Percentiles rank a stretch among this genome's conserved stretches.
phyloP scores from a whole-genome alignment of 2,329 filamentous ascomycete genomes.

The Neoscytalidium dimidiatum region DNA sequence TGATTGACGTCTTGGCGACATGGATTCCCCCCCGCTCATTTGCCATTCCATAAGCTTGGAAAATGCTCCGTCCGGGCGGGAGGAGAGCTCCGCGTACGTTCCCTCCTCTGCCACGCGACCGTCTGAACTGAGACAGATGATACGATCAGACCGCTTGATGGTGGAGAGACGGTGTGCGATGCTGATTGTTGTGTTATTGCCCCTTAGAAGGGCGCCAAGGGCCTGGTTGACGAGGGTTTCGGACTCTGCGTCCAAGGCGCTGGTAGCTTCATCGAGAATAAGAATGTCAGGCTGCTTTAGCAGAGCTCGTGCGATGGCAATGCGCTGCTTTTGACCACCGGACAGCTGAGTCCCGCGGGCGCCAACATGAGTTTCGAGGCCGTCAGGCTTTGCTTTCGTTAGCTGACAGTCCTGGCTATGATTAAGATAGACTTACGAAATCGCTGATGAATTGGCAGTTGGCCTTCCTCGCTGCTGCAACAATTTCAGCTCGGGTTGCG shows the following conservation, averaged over 20 bases:
- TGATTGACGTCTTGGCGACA: constrained; percentile 31
- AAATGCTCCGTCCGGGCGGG: constrained; percentile 78
- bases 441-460: constrained; percentile 98
- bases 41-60: constrained; percentile 99
- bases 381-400: constrained; percentile 65
- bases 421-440: constrained; percentile 60
- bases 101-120: constrained; percentile 91
- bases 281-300: constrained; percentile 96
- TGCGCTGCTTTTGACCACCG: constrained; percentile 95
- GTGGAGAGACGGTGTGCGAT: constrained; percentile 95
- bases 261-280: constrained; percentile 93
- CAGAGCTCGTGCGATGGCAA: constrained; percentile 91
- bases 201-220: constrained; percentile 74
- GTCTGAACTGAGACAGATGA: constrained; percentile 86
- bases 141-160: constrained; percentile 92
- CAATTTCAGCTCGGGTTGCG: constrained; percentile 77
- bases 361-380: constrained; percentile 90
- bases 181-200: constrained; percentile 93
- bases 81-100: constrained; percentile 74
- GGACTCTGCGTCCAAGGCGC: constrained; percentile 91
- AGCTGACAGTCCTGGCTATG: constrained; percentile 16
- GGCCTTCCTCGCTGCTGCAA: constrained; percentile 83
- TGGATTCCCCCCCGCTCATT: constrained; percentile 76
- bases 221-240: constrained; percentile 96
- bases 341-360: constrained; percentile 90